Evolutionary conservation across 1,284 basidiomycete genomes (phyloP), one percentile per base, ranked within the genome.

Genomic region (Microstroma glucosiphilum): DNA sequence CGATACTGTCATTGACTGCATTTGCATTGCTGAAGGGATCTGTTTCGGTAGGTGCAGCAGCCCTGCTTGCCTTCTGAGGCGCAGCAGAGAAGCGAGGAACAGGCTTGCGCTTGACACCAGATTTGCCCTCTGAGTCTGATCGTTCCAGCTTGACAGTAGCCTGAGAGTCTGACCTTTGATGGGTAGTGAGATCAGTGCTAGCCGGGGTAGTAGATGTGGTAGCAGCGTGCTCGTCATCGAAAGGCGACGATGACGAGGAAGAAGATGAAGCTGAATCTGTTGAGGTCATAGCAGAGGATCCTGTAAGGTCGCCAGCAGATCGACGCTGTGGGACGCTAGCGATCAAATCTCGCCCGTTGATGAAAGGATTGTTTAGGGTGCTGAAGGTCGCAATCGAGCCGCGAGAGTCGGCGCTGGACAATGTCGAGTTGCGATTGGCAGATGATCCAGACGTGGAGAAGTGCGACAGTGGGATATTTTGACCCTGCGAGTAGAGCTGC

Each of bases 81-180:
- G 43, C 43, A 21, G 25, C 51, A 21, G 51, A 54, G 51, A 19
- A 23, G 21, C 51, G n/a, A 13, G 51, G 51, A 19, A 54, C 51
- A 54, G 51, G 17, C 21, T 54, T 54, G 51, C 51, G 51, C 51
- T 26, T 54, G 51, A 54, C 51, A 21, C 51, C 51, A 25, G 26
- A 54, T 7, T 26, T 17, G 51, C 51, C 21, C 6, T 25, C 26
- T 6, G 51, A 54, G 46, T 48, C 46, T 12, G 46, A 48, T 48
- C 46, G 46, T 48, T 48, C n/a, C n/a, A 48, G 30, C 30, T 37
- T 37, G 30, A 37, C 30, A 9, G 30, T 37, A 37, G 30, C 9
- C 9, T 37, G 30, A 17, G 43, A 48, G 43, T 48, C 43, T 17
- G 43, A 48, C 17, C 43, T 17, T 21, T 48, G 43, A 21, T n/a